Evolutionary conservation across 176 grass and related monocot genomes (phyloP).

Genomic region (Triticum urartu): DNA sequence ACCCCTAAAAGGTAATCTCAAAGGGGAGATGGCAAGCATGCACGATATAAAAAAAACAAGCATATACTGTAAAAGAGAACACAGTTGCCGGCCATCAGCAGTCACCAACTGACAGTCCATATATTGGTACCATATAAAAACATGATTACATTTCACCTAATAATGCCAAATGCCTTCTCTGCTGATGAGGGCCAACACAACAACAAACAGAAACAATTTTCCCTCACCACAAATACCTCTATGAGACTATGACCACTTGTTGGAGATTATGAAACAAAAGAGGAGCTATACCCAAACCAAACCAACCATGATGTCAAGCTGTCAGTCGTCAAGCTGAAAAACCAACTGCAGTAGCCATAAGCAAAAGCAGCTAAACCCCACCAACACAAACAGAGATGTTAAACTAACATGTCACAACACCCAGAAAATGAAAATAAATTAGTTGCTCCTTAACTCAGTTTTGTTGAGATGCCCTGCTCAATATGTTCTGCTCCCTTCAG

Average conservation of each 20-base stretch:
- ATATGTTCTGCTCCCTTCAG: not conserved
- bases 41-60: not conserved
- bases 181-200: not conserved
- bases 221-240: conserved; percentile 29
- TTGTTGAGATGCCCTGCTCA: conserved; percentile 17
- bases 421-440: conserved; percentile 29
- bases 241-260: conserved; percentile 9
- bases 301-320: conserved; percentile 26
- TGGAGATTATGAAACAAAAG: conserved; percentile 25
- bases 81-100: not conserved
- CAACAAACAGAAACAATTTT: not conserved
- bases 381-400: conserved; percentile 25
- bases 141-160: conserved; percentile 31
- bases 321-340: conserved; percentile 13
- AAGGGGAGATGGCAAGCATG: not conserved
- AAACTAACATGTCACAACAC: conserved; percentile 19
- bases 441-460: conserved; percentile 6
- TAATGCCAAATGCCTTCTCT: conserved; percentile 1
- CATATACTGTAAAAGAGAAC: not conserved
- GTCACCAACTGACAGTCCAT: not conserved
- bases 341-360: not conserved
- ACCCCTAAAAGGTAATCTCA: not conserved
- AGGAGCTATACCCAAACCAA: conserved; percentile 25
- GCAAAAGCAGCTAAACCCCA: conserved; percentile 31
- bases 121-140: not conserved